Percentiles rank a stretch among this genome's conserved stretches.
These are phyloP conservation scores for Brettanomyces naardenensis DNA, from an alignment of 805 yeast genomes.

Conservation along the genomic window DNA sequence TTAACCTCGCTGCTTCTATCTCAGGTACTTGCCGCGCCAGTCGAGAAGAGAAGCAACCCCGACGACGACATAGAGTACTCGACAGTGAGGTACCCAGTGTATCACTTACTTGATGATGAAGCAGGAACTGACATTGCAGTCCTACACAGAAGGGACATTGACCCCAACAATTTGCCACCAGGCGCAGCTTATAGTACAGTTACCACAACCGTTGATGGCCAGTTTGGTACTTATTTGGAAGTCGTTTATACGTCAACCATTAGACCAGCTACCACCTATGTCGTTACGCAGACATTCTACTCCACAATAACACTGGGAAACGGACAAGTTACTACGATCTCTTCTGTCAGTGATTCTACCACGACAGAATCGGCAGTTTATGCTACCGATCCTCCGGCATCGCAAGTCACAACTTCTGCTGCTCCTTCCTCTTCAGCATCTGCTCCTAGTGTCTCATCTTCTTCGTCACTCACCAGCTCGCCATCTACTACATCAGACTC, in stretches of 20 bases:
- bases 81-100: neutral
- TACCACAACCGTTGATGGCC: constrained; percentile 13
- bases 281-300: constrained; percentile 6
- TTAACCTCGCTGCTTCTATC: neutral
- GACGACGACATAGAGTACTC: neutral
- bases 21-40: neutral
- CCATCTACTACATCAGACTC: constrained; percentile 1
- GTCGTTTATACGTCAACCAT: constrained; percentile 23
- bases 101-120: neutral
- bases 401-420: constrained; percentile 23
- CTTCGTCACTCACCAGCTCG: constrained; percentile 7
- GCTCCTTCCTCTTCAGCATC: constrained; percentile 31
- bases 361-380: constrained; percentile 3
- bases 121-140: neutral
- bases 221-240: constrained; percentile 13
- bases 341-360: constrained; percentile 3
- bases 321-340: constrained; percentile 4
- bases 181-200: constrained; percentile 14
- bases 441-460: constrained; percentile 20
- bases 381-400: constrained; percentile 4
- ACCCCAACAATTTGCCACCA: constrained; percentile 2
- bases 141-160: neutral
- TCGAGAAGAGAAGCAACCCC: neutral
- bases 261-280: constrained; percentile 14
- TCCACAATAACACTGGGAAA: constrained; percentile 1